Percentiles rank a stretch among this genome's conserved stretches.
These are phyloP conservation scores for Phylloporus arenicola DNA, from an alignment of 768 basidiomycete genomes.

Conservation along the genomic window DNA sequence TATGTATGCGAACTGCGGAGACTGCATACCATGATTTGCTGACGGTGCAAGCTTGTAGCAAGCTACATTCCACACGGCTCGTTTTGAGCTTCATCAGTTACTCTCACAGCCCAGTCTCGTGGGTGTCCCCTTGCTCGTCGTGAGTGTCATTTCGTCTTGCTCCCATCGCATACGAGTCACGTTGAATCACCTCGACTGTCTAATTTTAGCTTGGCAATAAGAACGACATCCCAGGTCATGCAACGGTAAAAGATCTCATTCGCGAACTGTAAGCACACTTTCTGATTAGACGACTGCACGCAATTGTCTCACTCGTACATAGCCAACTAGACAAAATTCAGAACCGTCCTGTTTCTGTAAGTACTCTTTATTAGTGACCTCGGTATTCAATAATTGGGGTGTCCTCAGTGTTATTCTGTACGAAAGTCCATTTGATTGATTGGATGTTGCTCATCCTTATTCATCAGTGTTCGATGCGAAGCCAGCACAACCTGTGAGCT, in stretches of 20 bases:
- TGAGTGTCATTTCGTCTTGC: conserved; percentile 33
- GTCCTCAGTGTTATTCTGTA: conserved; percentile 72
- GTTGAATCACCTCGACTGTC: not conserved
- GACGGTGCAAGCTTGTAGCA: conserved; percentile 37
- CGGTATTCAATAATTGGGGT: not conserved
- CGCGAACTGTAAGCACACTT: conserved; percentile 51
- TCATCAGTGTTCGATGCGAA: conserved; percentile 89
- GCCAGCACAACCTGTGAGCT: conserved; percentile 83
- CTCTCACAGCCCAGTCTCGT: conserved; percentile 58
- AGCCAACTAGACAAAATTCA: conserved; percentile 70
- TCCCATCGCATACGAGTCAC: not conserved
- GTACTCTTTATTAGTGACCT: conserved; percentile 24
- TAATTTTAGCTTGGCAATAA: conserved; percentile 77
- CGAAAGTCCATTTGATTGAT: conserved; percentile 15
- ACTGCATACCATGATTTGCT: not conserved
- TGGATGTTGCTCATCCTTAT: not conserved
- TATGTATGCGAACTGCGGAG: conserved; percentile 34
- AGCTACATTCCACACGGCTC: conserved; percentile 77
- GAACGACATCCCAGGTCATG: conserved; percentile 77
- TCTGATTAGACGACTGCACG: no score
- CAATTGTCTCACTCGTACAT: conserved; percentile 24
- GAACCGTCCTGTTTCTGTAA: conserved; percentile 79
- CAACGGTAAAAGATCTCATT: conserved; percentile 80
- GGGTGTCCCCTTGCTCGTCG: conserved; percentile 79
- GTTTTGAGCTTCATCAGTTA: conserved; percentile 80